A percentile compares a stretch with the other conserved stretches of the same genome.
Conservation (phyloP, 148 eudicot species). For the Limonium bicolor region DNA sequence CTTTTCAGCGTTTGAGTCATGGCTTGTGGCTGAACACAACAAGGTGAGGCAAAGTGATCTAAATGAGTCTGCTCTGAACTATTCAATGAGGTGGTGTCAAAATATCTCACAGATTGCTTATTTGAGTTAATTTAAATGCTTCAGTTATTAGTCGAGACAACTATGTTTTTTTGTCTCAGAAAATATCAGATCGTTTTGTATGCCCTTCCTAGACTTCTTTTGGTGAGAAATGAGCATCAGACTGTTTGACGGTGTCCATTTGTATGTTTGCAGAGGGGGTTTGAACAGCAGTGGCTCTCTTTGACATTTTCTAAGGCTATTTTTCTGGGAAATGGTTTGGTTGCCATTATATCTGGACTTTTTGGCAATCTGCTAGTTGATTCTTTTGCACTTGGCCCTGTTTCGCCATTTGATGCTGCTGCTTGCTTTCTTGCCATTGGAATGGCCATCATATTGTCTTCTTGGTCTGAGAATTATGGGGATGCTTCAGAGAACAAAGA, state of each 20-base stretch:
- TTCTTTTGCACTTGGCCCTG: conserved; percentile 60
- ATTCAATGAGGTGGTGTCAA: too few relatives aligned
- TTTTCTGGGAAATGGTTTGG: conserved; percentile 91
- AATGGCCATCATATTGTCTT: conserved; percentile 59
- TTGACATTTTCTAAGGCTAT: conserved; percentile 94
- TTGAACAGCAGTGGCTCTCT: conserved; percentile 90
- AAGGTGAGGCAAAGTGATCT: too few relatives aligned
- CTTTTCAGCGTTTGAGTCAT: conserved; percentile 88
- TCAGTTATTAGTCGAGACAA: too few relatives aligned
- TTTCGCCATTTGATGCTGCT: conserved; percentile 98
- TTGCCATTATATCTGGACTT: conserved; percentile 79
- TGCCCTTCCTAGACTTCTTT: not conserved
- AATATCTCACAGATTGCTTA: too few relatives aligned
- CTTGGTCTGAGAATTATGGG: conserved; percentile 95
- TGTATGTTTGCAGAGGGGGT: conserved; percentile 51
- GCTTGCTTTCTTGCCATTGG: conserved; percentile 86
- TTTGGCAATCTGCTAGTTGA: conserved; percentile 86
- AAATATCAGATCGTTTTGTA: not conserved
- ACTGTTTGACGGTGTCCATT: not conserved
- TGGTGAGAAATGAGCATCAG: not conserved
- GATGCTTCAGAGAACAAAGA: conserved; percentile 93
- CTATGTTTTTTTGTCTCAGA: too few relatives aligned
- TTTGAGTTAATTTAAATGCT: too few relatives aligned
- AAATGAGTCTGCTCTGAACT: too few relatives aligned
- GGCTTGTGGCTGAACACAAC: too few relatives aligned